Evolutionary conservation across 1,284 basidiomycete species (phyloP).

Genomic region (Xerocomus amazonicus): DNA sequence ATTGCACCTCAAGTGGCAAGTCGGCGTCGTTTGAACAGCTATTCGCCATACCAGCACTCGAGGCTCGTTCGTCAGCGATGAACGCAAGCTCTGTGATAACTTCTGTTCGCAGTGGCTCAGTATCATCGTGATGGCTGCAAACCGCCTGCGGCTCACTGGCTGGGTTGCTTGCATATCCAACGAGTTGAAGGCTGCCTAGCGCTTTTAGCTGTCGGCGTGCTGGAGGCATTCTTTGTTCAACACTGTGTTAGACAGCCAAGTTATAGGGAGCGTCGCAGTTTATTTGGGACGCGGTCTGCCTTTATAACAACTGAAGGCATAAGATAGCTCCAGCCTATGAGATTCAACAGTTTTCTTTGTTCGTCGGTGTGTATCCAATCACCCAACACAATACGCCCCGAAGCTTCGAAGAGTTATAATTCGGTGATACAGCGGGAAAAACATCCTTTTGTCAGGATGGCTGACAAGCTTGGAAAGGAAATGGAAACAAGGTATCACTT

Average conservation of each 20-base stretch:
- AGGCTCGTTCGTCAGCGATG: slow-evolving; percentile 17
- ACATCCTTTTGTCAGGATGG: slow-evolving; percentile 8
- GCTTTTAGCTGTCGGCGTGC: slow-evolving; percentile 17
- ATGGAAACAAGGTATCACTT: too few species aligned
- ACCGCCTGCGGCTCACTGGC: slow-evolving; percentile 17
- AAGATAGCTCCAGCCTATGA: slow-evolving; percentile 13
- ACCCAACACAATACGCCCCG: slow-evolving; percentile 7
- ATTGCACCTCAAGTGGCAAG: slow-evolving; percentile 21
- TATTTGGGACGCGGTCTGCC: too few species aligned
- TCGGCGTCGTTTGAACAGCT: neutral
- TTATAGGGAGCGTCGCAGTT: neutral
- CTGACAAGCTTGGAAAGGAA: too few species aligned
- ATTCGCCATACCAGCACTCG: neutral
- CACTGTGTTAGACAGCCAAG: neutral
- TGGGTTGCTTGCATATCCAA: slow-evolving; percentile 26
- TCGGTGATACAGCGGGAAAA: slow-evolving; percentile 3
- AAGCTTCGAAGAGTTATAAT: neutral
- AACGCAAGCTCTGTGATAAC: slow-evolving; percentile 30
- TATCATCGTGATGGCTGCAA: neutral
- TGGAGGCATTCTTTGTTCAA: slow-evolving; percentile 22
- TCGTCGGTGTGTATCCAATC: slow-evolving; percentile 14
- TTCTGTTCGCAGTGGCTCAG: slow-evolving; percentile 13
- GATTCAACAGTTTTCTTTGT: slow-evolving; percentile 3
- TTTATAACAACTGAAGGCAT: too few species aligned
- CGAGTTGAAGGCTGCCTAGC: slow-evolving; percentile 25